A percentile compares a stretch with the other conserved stretches of the same genome.
Evolutionary conservation across 208 protist genomes (phyloP).

Genomic region (Trypanosoma platydactyli): DNA sequence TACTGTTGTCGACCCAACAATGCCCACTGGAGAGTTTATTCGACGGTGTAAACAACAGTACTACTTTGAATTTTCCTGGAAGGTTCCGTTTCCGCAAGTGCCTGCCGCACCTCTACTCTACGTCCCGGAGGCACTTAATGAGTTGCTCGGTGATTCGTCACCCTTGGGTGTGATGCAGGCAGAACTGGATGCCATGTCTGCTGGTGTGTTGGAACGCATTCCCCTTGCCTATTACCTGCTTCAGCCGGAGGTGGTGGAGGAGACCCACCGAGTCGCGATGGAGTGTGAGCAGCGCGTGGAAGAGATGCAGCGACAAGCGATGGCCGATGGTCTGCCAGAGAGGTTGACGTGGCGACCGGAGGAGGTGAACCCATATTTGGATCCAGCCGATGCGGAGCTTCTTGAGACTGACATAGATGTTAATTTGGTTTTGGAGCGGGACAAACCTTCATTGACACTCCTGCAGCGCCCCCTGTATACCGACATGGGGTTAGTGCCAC

Average conservation of each 20-base stretch:
- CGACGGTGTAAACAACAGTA: slow-evolving; percentile 61
- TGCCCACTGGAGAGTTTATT: slow-evolving; percentile 39
- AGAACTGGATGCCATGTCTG: slow-evolving; percentile 78
- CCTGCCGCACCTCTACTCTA: slow-evolving; percentile 65
- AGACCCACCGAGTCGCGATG: slow-evolving; percentile 31
- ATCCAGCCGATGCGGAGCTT: slow-evolving; percentile 57
- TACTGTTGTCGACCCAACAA: slow-evolving; percentile 13
- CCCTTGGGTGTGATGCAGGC: slow-evolving; percentile 71
- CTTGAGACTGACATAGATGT: slow-evolving; percentile 71
- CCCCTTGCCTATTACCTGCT: slow-evolving; percentile 70
- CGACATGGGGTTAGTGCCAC: slow-evolving; percentile 73
- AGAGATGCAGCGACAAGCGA: slow-evolving; percentile 31
- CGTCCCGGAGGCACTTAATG: slow-evolving; percentile 49
- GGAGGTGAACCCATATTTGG: slow-evolving; percentile 39
- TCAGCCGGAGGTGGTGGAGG: slow-evolving; percentile 37
- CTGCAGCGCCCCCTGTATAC: slow-evolving; percentile 84
- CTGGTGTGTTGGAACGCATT: slow-evolving; percentile 64
- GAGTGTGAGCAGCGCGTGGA: slow-evolving; percentile 31
- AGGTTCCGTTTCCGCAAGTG: slow-evolving; percentile 53
- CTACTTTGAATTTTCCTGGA: slow-evolving; percentile 72
- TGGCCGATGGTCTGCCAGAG: slow-evolving; percentile 31
- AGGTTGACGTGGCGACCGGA: slow-evolving; percentile 32
- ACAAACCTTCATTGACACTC: slow-evolving; percentile 68
- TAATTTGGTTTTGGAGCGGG: slow-evolving; percentile 47
- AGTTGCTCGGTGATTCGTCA: slow-evolving; percentile 36